Evolutionary conservation across 2,329 filamentous ascomycete genomes (phyloP).

Genomic region (Penicillium italicum): DNA sequence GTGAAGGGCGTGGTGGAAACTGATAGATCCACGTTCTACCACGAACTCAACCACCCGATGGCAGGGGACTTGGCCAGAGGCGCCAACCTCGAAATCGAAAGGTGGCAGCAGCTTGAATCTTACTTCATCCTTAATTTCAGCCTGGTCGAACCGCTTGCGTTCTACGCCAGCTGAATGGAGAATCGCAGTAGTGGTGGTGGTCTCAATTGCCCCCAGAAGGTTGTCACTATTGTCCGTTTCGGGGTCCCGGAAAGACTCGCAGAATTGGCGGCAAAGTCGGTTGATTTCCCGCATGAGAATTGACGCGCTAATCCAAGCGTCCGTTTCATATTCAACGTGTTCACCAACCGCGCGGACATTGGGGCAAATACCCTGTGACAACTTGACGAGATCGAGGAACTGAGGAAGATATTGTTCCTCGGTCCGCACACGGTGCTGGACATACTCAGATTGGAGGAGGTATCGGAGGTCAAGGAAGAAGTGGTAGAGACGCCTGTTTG

Average conservation of each 20-base stretch:
- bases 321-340: slow-evolving; percentile 96
- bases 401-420: slow-evolving; percentile 88
- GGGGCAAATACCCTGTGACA: slow-evolving; percentile 95
- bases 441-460: slow-evolving; percentile 80
- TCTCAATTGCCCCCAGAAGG: slow-evolving; percentile 64
- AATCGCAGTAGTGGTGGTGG: slow-evolving; percentile 77
- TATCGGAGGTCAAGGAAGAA: slow-evolving; percentile 95
- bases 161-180: slow-evolving; percentile 88
- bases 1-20: slow-evolving; percentile 94
- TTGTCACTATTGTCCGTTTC: slow-evolving; percentile 61
- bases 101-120: slow-evolving; percentile 73
- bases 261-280: slow-evolving; percentile 79
- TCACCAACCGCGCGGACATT: slow-evolving; percentile 89
- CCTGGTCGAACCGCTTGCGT: slow-evolving; percentile 74
- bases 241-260: slow-evolving; percentile 75
- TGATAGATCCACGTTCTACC: slow-evolving; percentile 85
- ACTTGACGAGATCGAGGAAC: slow-evolving; percentile 90
- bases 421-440: slow-evolving; percentile 76
- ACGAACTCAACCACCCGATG: slow-evolving; percentile 79
- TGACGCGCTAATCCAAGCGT: slow-evolving; percentile 95
- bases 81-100: slow-evolving; percentile 70
- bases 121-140: slow-evolving; percentile 83
- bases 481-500: slow-evolving; percentile 92
- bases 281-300: slow-evolving; percentile 95
- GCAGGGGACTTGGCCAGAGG: slow-evolving; percentile 44